A percentile compares a stretch with the other conserved stretches of the same genome.
Evolutionary conservation across 805 yeast species (phyloP).

Genomic region (Spathaspora passalidarum): DNA sequence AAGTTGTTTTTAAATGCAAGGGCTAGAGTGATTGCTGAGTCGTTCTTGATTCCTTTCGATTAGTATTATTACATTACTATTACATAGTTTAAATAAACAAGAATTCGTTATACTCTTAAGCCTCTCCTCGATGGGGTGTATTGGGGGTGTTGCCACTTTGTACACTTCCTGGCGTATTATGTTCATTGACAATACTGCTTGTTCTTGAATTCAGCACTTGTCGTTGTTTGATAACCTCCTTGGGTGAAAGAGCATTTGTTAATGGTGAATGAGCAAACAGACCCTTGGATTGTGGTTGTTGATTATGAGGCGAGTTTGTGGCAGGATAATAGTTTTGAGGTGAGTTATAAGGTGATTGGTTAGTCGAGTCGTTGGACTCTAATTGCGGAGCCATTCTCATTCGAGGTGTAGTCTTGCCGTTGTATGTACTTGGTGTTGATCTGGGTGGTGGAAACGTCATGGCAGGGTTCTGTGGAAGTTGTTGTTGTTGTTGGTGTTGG

Average conservation of each 20-base stretch:
- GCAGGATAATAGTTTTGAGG: slow-evolving; percentile 18
- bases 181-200: background rate
- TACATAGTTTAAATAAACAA: too few relatives aligned
- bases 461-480: slow-evolving; percentile 1
- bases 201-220: background rate
- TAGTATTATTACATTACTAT: too few relatives aligned
- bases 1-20: slow-evolving; percentile 94
- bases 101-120: slow-evolving; percentile 11
- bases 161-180: background rate
- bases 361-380: background rate
- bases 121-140: too few relatives aligned
- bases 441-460: background rate
- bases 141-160: background rate
- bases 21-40: slow-evolving; percentile 97
- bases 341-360: slow-evolving; percentile 13
- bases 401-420: slow-evolving; percentile 4
- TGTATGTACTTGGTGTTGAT: background rate
- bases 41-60: slow-evolving; percentile 87
- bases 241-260: slow-evolving; percentile 25
- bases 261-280: slow-evolving; percentile 24
- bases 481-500: slow-evolving; percentile 6
- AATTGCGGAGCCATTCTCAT: slow-evolving; percentile 1
- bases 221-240: slow-evolving; percentile 22
- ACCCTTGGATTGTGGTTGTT: background rate
- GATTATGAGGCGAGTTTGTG: slow-evolving; percentile 4